Conservation (phyloP, 129 eudicot species). For the Chrysanthemum makinoi region DNA sequence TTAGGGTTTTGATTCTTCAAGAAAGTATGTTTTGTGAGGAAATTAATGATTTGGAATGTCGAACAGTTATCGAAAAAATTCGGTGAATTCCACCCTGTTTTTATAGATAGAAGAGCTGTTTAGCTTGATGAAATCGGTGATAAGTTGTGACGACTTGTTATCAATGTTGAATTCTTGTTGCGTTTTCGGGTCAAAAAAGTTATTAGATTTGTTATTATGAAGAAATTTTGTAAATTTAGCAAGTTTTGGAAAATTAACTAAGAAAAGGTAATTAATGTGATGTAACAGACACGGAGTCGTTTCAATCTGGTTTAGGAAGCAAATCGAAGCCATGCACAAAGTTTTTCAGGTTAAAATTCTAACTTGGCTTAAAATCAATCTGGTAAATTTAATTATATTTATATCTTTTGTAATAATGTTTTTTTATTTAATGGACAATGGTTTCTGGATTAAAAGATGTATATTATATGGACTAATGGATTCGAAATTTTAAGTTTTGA, state of each 20-base stretch:
- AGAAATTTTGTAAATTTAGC: constrained; percentile 25
- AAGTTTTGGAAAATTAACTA: constrained; percentile 42
- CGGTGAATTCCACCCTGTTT: background rate
- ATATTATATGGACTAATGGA: constrained; percentile 53
- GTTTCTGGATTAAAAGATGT: constrained; percentile 16
- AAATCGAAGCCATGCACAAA: constrained; percentile 99
- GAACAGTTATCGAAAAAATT: background rate
- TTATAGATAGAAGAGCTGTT: background rate
- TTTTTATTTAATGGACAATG: constrained; percentile 9
- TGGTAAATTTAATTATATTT: constrained; percentile 37
- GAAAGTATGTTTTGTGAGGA: too few species aligned
- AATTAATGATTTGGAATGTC: too few species aligned
- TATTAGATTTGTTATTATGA: background rate
- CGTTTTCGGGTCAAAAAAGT: background rate
- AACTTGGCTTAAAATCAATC: constrained; percentile 57
- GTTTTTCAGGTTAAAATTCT: constrained; percentile 95
- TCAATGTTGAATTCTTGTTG: background rate
- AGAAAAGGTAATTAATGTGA: constrained; percentile 57
- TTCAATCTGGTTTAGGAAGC: constrained; percentile 99
- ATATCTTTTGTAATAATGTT: constrained; percentile 25
- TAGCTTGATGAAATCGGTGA: constrained; percentile 6
- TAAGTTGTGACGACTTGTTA: background rate
- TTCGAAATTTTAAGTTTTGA: constrained; percentile 55
- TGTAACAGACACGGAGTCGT: constrained; percentile 94
- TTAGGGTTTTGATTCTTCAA: too few species aligned